phyloP scores from a whole-genome alignment of 129 eudicot species.

The Centrapalus pauciflorus region DNA sequence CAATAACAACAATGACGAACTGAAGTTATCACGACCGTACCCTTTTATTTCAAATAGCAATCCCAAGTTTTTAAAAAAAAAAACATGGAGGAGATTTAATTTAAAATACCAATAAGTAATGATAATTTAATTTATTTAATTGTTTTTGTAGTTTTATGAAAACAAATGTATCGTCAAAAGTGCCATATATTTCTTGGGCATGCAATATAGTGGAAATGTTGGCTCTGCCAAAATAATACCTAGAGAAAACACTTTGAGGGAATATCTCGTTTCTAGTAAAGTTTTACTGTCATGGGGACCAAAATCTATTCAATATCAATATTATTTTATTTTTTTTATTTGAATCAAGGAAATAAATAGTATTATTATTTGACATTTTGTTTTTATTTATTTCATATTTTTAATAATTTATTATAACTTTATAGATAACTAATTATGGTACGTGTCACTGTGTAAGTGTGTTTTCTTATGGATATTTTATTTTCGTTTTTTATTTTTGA shows the following conservation, averaged over 20 bases:
- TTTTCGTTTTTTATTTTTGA: too few relatives aligned
- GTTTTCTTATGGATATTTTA: too few relatives aligned
- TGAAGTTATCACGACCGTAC: conserved; percentile 10
- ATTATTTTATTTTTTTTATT: neutral
- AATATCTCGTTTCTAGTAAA: conserved; percentile 23
- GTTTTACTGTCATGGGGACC: conserved; percentile 17
- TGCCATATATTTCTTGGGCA: conserved; percentile 20
- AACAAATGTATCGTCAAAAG: conserved; percentile 14
- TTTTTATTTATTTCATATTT: too few relatives aligned
- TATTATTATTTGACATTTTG: too few relatives aligned
- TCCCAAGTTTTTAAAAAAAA: conserved; percentile 26
- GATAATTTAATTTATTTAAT: neutral
- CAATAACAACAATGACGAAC: neutral
- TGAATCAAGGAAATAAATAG: neutral
- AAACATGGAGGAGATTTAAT: conserved; percentile 8
- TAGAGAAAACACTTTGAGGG: conserved; percentile 24
- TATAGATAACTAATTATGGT: too few relatives aligned
- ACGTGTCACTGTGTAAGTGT: too few relatives aligned
- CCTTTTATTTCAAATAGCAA: conserved; percentile 9
- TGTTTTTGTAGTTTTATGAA: neutral
- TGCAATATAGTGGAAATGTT: conserved; percentile 24
- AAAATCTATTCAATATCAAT: neutral
- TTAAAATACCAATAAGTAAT: conserved; percentile 2
- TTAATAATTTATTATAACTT: too few relatives aligned
- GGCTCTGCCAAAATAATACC: conserved; percentile 27